These are phyloP conservation scores for Candida ipomoeae DNA, from an alignment of 805 yeast species.

Conservation along the genomic window DNA sequence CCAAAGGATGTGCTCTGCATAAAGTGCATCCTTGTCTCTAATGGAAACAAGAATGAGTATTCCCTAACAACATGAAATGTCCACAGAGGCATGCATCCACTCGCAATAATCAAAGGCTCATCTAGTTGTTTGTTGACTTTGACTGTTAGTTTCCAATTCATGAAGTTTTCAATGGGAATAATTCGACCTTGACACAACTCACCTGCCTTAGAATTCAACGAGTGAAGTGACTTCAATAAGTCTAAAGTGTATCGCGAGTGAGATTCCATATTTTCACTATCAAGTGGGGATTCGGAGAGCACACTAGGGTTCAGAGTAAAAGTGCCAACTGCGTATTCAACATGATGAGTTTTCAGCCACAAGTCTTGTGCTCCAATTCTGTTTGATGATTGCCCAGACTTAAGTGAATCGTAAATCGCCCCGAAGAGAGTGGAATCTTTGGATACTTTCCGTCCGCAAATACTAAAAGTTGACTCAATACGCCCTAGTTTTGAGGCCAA, in stretches of 20 bases:
- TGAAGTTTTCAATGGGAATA: slow-evolving; percentile 36
- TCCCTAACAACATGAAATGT: slow-evolving; percentile 64
- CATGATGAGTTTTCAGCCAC: slow-evolving; percentile 56
- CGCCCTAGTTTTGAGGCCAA: neutral
- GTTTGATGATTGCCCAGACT: slow-evolving; percentile 32
- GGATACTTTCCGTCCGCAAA: slow-evolving; percentile 56
- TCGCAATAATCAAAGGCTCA: slow-evolving; percentile 82
- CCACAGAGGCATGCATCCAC: slow-evolving; percentile 87
- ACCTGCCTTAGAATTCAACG: slow-evolving; percentile 26
- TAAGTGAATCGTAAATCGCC: slow-evolving; percentile 54
- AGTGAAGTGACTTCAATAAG: slow-evolving; percentile 46
- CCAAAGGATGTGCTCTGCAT: slow-evolving; percentile 90
- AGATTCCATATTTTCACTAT: slow-evolving; percentile 22
- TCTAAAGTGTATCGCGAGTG: slow-evolving; percentile 40
- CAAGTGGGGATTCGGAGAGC: slow-evolving; percentile 2
- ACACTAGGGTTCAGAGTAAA: neutral
- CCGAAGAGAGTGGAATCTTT: slow-evolving; percentile 72
- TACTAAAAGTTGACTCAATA: slow-evolving; percentile 46
- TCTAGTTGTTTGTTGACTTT: slow-evolving; percentile 84
- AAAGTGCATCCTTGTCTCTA: slow-evolving; percentile 73
- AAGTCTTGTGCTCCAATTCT: slow-evolving; percentile 44
- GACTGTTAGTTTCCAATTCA: slow-evolving; percentile 79
- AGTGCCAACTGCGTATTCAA: slow-evolving; percentile 33
- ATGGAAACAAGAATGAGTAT: slow-evolving; percentile 79
- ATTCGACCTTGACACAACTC: slow-evolving; percentile 14